Evolutionary conservation across 768 basidiomycete genomes (phyloP).

Genomic region (Auricularia cornea): DNA sequence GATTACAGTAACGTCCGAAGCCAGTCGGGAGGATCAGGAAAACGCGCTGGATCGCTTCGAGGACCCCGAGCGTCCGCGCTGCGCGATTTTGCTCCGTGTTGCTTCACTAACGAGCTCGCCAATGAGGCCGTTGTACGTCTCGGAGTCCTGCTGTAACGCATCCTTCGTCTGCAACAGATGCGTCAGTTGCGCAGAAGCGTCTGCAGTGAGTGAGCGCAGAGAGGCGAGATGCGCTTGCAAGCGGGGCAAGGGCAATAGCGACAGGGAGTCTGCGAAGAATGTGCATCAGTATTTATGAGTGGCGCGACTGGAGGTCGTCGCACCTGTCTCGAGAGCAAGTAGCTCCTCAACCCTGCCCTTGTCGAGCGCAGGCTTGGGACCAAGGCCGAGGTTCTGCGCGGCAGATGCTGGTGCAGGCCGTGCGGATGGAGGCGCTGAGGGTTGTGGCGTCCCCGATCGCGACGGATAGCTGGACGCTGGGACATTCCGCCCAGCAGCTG

Average conservation of each 20-base stretch:
- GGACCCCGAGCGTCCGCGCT: background rate
- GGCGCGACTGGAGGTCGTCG: constrained; percentile 13
- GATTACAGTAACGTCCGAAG: background rate
- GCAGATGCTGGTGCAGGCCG: constrained; percentile 14
- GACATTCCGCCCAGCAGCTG: constrained; percentile 17
- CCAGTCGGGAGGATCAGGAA: background rate
- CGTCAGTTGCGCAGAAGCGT: constrained; percentile 67
- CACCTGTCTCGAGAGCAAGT: constrained; percentile 61
- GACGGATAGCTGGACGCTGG: constrained; percentile 34
- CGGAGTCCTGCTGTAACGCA: constrained; percentile 75
- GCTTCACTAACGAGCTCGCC: constrained; percentile 90
- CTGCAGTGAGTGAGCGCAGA: constrained; percentile 61
- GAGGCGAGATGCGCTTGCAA: constrained; percentile 63
- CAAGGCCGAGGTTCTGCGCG: constrained; percentile 44
- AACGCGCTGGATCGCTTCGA: constrained; percentile 1
- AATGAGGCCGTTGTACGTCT: constrained; percentile 85
- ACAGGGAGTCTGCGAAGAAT: constrained; percentile 49
- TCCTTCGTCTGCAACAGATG: constrained; percentile 76
- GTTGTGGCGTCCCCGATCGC: constrained; percentile 42
- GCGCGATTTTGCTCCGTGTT: constrained; percentile 21
- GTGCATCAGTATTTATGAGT: constrained; percentile 3
- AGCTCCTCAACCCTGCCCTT: constrained; percentile 54
- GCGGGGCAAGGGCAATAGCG: constrained; percentile 57
- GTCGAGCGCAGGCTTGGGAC: constrained; percentile 71
- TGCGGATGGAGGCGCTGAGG: constrained; percentile 16